Base-by-base conservation (phyloP, 768 basidiomycete genomes). In the Collybiopsis luxurians region DNA sequence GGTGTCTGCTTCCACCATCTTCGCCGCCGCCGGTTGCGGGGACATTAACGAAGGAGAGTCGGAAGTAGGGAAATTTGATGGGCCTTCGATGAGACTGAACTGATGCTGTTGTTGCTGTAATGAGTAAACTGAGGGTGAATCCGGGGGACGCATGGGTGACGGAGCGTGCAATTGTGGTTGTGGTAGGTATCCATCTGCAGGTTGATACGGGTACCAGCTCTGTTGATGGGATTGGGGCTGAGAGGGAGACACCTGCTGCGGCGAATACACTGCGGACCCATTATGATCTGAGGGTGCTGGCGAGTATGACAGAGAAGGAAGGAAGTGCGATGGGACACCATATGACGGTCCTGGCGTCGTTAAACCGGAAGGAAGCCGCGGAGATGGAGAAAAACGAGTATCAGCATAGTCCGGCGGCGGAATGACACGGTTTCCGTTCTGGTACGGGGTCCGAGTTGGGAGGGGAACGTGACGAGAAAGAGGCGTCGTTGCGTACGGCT, bases 61-160 rank as follows among this genome's bases (percentile, higher is more conserved):
- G 44, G 61, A 60, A 17, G 55, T 58, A 26, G 48, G 62, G 27
- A 61, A 56, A 26, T 53, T n/a, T n/a, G n/a, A n/a, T n/a, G n/a
- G 31, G 53, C 47, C 19, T 53, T 26, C 49, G 58, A 31, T 57
- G 55, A 28, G 36, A 50, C 60, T 55, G n/a, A 44, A 50, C 12
- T 40, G 43, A 6, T 48, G 53, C 26, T 28, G 44, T 23, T 47
- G 5, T 19, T 27, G 40, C 12, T 40, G 31, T 34, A 34, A 34
- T 34, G 31, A 34, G 31, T 34, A 34, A 34, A 13, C 31, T 13
- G 34, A 67, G 59, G 11, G 66, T 58, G 21, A 61, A 64, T 60
- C 49, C 46, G 63, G 66, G 10, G 62, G 17, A 46, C 53, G 53
- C n/a, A 60, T 58, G 66, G 58, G 47, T 48, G 55, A 48, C 62